These are phyloP conservation scores for Metschnikowia drakensbergensis DNA, from an alignment of 805 yeast genomes.

Conservation along the genomic window DNA sequence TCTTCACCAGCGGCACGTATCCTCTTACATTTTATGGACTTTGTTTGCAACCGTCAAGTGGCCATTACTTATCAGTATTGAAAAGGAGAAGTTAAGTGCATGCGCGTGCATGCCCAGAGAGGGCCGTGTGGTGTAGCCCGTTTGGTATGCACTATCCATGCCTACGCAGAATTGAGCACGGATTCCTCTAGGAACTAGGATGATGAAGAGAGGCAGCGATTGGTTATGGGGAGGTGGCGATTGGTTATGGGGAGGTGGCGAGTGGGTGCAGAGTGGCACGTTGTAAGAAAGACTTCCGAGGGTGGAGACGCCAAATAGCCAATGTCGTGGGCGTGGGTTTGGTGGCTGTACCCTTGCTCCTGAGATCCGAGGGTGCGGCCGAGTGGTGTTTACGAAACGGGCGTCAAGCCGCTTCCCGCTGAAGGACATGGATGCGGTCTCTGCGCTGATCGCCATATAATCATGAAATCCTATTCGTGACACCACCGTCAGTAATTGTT, in stretches of 20 bases:
- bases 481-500: too few relatives aligned
- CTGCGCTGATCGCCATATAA: too few relatives aligned
- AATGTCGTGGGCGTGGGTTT: background rate
- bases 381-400: background rate
- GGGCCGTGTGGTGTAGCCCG: background rate
- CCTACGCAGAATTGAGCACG: background rate
- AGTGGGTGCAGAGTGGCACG: too few relatives aligned
- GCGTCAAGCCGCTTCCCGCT: too few relatives aligned
- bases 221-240: too few relatives aligned
- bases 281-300: too few relatives aligned
- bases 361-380: constrained; percentile 1
- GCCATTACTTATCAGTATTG: background rate
- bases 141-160: background rate
- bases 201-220: too few relatives aligned
- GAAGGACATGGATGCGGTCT: too few relatives aligned
- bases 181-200: background rate
- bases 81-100: background rate
- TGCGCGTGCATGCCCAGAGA: constrained; percentile 2
- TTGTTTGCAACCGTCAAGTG: background rate
- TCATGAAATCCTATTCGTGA: too few relatives aligned
- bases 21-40: too few relatives aligned
- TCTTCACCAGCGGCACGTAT: too few relatives aligned
- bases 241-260: too few relatives aligned
- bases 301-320: background rate
- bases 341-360: background rate